Conservation (phyloP, 306 rosid species). For the Cucurbita argyrosperma region DNA sequence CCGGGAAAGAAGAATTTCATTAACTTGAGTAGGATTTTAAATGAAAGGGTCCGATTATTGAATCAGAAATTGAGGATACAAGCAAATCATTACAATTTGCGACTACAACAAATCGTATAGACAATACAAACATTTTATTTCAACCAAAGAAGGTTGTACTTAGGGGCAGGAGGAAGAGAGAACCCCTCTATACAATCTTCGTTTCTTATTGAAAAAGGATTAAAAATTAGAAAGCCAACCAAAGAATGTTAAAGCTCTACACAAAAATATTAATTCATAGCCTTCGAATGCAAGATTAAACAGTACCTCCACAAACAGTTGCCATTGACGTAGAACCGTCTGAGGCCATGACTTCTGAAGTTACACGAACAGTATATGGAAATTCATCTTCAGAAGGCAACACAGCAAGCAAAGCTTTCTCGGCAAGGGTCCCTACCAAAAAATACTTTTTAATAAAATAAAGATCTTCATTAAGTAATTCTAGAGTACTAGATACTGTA, state of each 20-base stretch:
- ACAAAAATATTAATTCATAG: not conserved
- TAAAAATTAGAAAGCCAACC: not conserved
- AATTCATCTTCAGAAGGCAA: conserved; percentile 80
- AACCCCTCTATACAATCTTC: no score
- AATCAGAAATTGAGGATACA: not conserved
- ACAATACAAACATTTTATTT: not conserved
- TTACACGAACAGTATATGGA: conserved; percentile 76
- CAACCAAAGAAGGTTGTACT: not conserved
- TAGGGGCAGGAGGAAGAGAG: no score
- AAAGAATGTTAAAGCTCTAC: not conserved
- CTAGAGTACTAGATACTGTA: not conserved
- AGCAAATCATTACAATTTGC: not conserved
- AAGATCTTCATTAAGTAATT: not conserved
- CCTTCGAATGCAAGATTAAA: not conserved
- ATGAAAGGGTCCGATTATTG: not conserved
- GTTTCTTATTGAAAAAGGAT: no score
- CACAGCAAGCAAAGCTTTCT: conserved; percentile 91
- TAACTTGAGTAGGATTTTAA: not conserved
- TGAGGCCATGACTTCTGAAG: conserved; percentile 95
- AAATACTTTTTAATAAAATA: not conserved
- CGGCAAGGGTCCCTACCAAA: conserved; percentile 81
- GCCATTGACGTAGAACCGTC: conserved; percentile 99
- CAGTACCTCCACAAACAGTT: conserved; percentile 88
- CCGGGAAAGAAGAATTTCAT: not conserved
- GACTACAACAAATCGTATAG: not conserved